Percentiles rank a stretch among this genome's conserved stretches.
phyloP scores from a whole-genome alignment of 2,329 filamentous ascomycete genomes.

The Hymenotorrendiella dingleyae region DNA sequence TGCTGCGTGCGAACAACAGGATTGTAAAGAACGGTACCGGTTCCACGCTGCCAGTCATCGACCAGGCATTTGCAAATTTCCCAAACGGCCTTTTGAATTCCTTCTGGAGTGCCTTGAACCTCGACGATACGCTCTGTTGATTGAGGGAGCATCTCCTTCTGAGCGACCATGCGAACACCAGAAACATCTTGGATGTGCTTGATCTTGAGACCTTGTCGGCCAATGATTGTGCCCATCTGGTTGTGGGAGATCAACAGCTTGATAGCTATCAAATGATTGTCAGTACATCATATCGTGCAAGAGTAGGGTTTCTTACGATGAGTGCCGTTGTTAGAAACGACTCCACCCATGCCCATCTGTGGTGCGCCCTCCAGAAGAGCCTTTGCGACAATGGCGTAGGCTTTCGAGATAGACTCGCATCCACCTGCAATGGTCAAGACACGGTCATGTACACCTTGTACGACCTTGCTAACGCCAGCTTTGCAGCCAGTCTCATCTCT shows the following conservation, averaged over 20 bases:
- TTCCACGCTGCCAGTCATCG: constrained; percentile 95
- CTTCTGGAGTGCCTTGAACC: constrained; percentile 88
- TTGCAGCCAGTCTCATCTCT: constrained; percentile 97
- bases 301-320: constrained; percentile 65
- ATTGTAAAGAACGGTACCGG: constrained; percentile 96
- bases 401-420: constrained; percentile 81
- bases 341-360: constrained; percentile 91
- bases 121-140: constrained; percentile 98
- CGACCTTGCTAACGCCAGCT: constrained; percentile 97
- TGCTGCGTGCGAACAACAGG: constrained; percentile 88
- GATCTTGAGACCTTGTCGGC: constrained; percentile 93
- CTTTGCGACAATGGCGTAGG: constrained; percentile 89
- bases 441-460: constrained; percentile 93
- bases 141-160: constrained; percentile 99
- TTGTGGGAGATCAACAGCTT: constrained; percentile 99
- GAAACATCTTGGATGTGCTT: constrained; percentile 98
- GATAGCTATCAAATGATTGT: constrained; percentile 56
- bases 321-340: constrained; percentile 80
- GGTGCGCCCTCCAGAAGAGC: constrained; percentile 89
- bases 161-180: constrained; percentile 96
- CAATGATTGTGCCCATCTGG: constrained; percentile 99
- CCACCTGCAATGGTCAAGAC: constrained; percentile 92
- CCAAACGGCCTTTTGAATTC: constrained; percentile 94
- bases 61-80: constrained; percentile 98
- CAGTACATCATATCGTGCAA: not conserved